phyloP scores from a whole-genome alignment of 2,329 filamentous ascomycete genomes.

The Fusarium devonianum region DNA sequence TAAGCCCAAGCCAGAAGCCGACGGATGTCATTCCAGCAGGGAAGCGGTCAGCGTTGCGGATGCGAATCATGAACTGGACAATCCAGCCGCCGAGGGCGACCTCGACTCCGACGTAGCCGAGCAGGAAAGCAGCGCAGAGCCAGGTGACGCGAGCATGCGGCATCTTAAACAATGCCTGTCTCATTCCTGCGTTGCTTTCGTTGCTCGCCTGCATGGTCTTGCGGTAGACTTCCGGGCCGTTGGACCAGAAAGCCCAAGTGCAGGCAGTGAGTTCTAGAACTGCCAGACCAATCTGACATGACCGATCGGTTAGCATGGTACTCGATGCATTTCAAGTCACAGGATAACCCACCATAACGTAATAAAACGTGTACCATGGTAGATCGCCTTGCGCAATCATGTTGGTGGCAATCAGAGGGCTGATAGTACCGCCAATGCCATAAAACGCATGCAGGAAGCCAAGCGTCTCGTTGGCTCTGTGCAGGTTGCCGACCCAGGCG shows the following conservation, averaged over 20 bases:
- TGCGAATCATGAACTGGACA: conserved; percentile 81
- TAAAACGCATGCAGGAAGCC: conserved; percentile 75
- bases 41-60: conserved; percentile 72
- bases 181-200: conserved; percentile 30
- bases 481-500: conserved; percentile 69
- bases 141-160: conserved; percentile 65
- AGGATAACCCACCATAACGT: conserved; percentile 67
- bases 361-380: conserved; percentile 77
- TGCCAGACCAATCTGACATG: conserved; percentile 22
- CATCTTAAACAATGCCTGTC: conserved; percentile 49
- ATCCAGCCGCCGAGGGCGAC: conserved; percentile 84
- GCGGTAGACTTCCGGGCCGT: conserved; percentile 62
- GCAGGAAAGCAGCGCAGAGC: conserved; percentile 75
- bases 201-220: conserved; percentile 45
- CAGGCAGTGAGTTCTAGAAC: conserved; percentile 45
- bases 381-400: conserved; percentile 69
- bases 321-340: no score
- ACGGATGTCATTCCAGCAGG: conserved; percentile 77
- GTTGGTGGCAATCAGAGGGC: conserved; percentile 73
- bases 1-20: conserved; percentile 83
- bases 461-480: conserved; percentile 72
- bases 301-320: no score
- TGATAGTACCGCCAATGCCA: conserved; percentile 70
- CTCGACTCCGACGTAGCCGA: conserved; percentile 79
- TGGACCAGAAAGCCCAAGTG: conserved; percentile 66